Evolutionary conservation across 768 basidiomycete genomes (phyloP), one percentile per base, ranked within the genome.

Genomic region (Strobilomyces confusus): DNA sequence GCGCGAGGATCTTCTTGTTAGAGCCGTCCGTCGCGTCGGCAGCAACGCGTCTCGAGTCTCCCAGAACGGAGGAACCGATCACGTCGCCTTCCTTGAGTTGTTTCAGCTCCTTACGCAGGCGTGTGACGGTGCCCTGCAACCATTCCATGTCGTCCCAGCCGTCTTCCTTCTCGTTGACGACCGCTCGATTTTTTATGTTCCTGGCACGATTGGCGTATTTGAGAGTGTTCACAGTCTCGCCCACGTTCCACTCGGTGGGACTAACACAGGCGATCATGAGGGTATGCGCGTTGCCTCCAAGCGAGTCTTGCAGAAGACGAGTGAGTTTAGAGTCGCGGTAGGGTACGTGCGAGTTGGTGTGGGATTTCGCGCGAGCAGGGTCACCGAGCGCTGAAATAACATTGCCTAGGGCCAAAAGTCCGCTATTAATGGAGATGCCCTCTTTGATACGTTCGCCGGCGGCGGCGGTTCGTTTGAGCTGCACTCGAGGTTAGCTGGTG

Each of bases 91-190:
- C 86, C 71, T 91, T 95, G 64, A 95, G 66, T 7, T 68, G 66
- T 64, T 92, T 92, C 54, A 98, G 68, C 61, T 99, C 95, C 68
- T 86, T 92, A 44, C 97, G 80, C 45, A 99, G 73, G 56, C 92
- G 86, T 29, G 82, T 75, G 38, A 99, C 82, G 46, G 87, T 90
- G 49, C 81, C 82, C 71, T 98, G 97, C 41, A 99, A 73, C 86
- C 97, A 95, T 66, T 98, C 95, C 3, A 98, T 75, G 67, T 99
- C 97, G 58, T 98, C 95, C 97, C 97, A 99, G 12, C 97, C 97
- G 49, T 93, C 92, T 73, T 99, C 97, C 63, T 86, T 87, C 72
- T 95, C 92, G 64, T 94, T 95, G 48, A 95, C 80, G 32, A 89
- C 83, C 3, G 91, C 95, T 42, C 86, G 80, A 63, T 99, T 99